phyloP scores from a whole-genome alignment of 2,329 filamentous ascomycete species.

The Leptographium lundbergii region DNA sequence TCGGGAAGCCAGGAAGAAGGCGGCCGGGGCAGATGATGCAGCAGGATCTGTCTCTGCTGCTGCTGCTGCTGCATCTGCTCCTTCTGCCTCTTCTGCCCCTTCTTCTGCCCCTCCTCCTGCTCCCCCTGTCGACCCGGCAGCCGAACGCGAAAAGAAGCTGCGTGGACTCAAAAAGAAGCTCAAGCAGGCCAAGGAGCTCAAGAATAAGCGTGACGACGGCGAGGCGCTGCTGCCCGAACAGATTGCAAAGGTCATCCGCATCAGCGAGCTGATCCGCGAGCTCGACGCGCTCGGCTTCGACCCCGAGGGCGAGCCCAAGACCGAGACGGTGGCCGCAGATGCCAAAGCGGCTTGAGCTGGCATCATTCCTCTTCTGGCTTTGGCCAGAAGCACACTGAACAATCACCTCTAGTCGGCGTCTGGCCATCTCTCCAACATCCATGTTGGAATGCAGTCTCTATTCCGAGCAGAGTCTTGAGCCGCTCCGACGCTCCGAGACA shows the following conservation, averaged over 20 bases:
- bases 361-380: not conserved
- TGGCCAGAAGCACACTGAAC: not conserved
- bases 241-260: slow-evolving; percentile 94
- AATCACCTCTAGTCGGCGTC: not conserved
- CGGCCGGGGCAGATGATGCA: slow-evolving; percentile 2
- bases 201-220: slow-evolving; percentile 81
- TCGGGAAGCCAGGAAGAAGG: slow-evolving; percentile 45
- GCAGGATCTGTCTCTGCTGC: slow-evolving; percentile 7
- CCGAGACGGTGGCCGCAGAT: not conserved
- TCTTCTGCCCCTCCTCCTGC: slow-evolving; percentile 28
- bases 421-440: too few relatives aligned
- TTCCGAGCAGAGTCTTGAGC: not conserved
- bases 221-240: slow-evolving; percentile 81
- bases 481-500: not conserved
- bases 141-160: slow-evolving; percentile 83
- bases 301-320: slow-evolving; percentile 52
- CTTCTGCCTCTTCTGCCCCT: too few relatives aligned
- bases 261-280: slow-evolving; percentile 84
- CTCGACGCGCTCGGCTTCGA: slow-evolving; percentile 78
- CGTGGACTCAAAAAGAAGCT: slow-evolving; percentile 89
- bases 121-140: slow-evolving; percentile 33
- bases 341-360: not conserved
- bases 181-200: slow-evolving; percentile 80
- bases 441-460: not conserved
- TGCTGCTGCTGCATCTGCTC: too few relatives aligned